Percentiles rank a stretch among this genome's conserved stretches.
phyloP scores from a whole-genome alignment of 305 asterid species.

The Fraxinus platypoda region DNA sequence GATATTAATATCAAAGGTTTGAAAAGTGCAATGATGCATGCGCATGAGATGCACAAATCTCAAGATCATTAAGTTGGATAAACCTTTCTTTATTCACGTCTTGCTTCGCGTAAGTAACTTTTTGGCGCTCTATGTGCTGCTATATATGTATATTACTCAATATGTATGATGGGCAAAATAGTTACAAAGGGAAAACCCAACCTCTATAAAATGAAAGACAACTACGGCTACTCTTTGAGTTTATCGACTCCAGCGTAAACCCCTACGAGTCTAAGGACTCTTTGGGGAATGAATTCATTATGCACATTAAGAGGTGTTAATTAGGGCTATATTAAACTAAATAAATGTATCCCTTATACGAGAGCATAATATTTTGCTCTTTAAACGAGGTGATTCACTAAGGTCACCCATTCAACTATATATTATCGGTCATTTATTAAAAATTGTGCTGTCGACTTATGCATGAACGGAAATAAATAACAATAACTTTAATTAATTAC shows the following conservation, averaged over 20 bases:
- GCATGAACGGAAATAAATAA: neutral
- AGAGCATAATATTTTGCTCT: neutral
- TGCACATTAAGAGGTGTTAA: neutral
- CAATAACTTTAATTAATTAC: neutral
- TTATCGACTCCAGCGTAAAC: neutral
- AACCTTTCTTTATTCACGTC: neutral
- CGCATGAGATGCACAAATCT: neutral
- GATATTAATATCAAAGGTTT: neutral
- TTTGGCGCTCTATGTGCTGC: too few relatives aligned
- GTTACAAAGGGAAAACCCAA: neutral
- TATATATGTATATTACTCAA: too few relatives aligned
- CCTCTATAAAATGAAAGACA: neutral
- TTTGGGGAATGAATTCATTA: neutral
- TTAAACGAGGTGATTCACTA: neutral
- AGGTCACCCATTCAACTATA: too few relatives aligned
- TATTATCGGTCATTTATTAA: neutral
- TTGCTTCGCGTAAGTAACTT: neutral
- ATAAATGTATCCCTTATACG: neutral
- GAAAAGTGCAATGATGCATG: neutral
- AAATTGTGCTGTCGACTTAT: neutral
- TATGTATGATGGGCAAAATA: too few relatives aligned
- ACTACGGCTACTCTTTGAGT: neutral
- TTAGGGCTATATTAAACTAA: neutral
- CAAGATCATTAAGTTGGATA: neutral
- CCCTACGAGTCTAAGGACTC: neutral